Evolutionary conservation across 192 early-diverging fungal genomes (phyloP).

Genomic region (Podila minutissima): DNA sequence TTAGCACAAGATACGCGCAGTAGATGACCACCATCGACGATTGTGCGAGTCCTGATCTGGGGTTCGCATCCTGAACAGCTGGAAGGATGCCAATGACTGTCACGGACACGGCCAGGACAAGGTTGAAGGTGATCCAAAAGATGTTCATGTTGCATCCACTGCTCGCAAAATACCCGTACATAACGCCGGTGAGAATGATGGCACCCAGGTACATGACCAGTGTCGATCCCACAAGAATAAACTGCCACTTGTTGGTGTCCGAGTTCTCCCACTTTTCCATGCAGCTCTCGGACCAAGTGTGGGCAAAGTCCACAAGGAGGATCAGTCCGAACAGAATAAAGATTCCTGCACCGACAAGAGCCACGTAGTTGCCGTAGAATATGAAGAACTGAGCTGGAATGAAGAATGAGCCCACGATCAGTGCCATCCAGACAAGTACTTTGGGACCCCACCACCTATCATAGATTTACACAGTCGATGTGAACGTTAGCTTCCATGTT

Average conservation of each 20-base stretch:
- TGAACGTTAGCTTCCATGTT: background rate
- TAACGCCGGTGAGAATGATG: slow-evolving; percentile 77
- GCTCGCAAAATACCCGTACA: slow-evolving; percentile 88
- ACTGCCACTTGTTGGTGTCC: slow-evolving; percentile 83
- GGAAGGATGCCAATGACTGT: slow-evolving; percentile 79
- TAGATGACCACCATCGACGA: slow-evolving; percentile 94
- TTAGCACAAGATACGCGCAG: slow-evolving; percentile 89
- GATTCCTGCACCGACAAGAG: slow-evolving; percentile 88
- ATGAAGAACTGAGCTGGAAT: slow-evolving; percentile 94
- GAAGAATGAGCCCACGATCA: slow-evolving; percentile 86
- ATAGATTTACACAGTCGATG: background rate
- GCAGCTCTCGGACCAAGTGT: slow-evolving; percentile 87
- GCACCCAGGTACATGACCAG: slow-evolving; percentile 72
- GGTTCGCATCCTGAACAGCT: slow-evolving; percentile 87
- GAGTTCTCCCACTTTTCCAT: slow-evolving; percentile 86
- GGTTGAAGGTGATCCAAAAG: slow-evolving; percentile 93
- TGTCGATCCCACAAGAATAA: slow-evolving; percentile 82
- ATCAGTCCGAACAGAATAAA: slow-evolving; percentile 97
- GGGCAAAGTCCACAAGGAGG: slow-evolving; percentile 95
- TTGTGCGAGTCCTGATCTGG: slow-evolving; percentile 92
- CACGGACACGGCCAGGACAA: slow-evolving; percentile 75
- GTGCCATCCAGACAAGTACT: slow-evolving; percentile 72
- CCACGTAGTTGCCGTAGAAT: slow-evolving; percentile 85
- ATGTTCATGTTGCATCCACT: slow-evolving; percentile 90
- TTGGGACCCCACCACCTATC: slow-evolving; percentile 76